A percentile compares a stretch with the other conserved stretches of the same genome.
phyloP scores from a whole-genome alignment of 2,329 filamentous ascomycete genomes.

The Ophiostoma triangulosporum region DNA sequence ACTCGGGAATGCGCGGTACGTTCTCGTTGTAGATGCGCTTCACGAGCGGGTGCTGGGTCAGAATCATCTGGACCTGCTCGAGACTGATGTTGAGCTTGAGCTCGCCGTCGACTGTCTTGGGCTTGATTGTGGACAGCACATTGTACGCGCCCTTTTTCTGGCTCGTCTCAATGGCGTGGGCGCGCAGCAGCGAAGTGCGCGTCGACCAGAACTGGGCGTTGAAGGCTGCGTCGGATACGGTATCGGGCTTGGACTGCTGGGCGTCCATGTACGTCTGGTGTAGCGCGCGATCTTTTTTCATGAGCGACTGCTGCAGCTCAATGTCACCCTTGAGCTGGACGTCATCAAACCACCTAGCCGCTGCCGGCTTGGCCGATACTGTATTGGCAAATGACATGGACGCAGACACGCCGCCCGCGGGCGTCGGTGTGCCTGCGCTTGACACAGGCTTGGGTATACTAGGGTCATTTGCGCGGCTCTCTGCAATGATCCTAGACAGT shows the following conservation, averaged over 20 bases:
- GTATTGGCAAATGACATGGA: slow-evolving; percentile 70
- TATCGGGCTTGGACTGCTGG: slow-evolving; percentile 67
- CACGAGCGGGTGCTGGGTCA: slow-evolving; percentile 83
- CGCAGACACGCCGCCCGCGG: slow-evolving; percentile 37
- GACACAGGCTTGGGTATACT: slow-evolving; percentile 33
- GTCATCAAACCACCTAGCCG: slow-evolving; percentile 67
- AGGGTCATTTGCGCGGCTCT: slow-evolving; percentile 44
- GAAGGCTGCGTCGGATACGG: slow-evolving; percentile 68
- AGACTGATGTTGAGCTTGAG: slow-evolving; percentile 67
- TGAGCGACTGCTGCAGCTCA: slow-evolving; percentile 72
- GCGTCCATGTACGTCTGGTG: slow-evolving; percentile 81
- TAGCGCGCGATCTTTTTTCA: slow-evolving; percentile 64
- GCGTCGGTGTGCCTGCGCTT: slow-evolving; percentile 18
- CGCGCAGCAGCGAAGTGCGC: slow-evolving; percentile 69
- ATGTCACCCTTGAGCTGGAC: slow-evolving; percentile 62
- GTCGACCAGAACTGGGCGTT: slow-evolving; percentile 92
- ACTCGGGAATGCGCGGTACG: slow-evolving; percentile 66
- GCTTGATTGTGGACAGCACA: slow-evolving; percentile 79
- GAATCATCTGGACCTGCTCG: slow-evolving; percentile 86
- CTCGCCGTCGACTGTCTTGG: slow-evolving; percentile 58
- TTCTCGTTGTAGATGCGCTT: slow-evolving; percentile 87
- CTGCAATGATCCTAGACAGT: slow-evolving; percentile 64
- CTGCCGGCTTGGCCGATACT: slow-evolving; percentile 39
- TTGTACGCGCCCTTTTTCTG: slow-evolving; percentile 89
- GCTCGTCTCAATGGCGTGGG: slow-evolving; percentile 76